Conservation (phyloP, 2,329 filamentous ascomycete genomes). For the Penicillium sp. region DNA sequence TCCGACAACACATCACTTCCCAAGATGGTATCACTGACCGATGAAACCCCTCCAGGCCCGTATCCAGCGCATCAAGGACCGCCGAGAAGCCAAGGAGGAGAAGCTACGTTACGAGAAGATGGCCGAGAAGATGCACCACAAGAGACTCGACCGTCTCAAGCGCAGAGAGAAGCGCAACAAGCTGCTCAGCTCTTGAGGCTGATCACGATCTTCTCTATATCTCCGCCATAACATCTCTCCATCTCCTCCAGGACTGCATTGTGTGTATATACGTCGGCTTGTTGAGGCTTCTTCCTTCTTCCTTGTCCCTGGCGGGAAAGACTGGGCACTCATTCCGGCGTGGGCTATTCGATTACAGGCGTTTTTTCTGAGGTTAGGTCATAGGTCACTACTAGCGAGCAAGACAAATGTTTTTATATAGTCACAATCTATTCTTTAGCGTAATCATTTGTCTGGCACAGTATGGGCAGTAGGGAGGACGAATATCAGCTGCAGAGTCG, state of each 20-base stretch:
- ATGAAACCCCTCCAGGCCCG: conserved; percentile 49
- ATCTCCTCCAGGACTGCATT: conserved; percentile 1
- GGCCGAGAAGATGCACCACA: conserved; percentile 96
- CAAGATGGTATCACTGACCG: conserved; percentile 4
- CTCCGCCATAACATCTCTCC: conserved; percentile 1
- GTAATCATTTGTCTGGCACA: background rate
- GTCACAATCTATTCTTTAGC: background rate
- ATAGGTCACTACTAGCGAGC: conserved; percentile 9
- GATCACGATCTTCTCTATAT: conserved; percentile 5
- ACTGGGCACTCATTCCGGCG: conserved; percentile 2
- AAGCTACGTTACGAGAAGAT: conserved; percentile 85
- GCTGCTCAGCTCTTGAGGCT: conserved; percentile 37
- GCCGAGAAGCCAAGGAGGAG: conserved; percentile 80
- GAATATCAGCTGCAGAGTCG: background rate
- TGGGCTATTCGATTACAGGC: conserved; percentile 11
- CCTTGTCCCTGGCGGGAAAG: conserved; percentile 1
- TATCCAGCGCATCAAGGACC: conserved; percentile 73
- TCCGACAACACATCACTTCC: background rate
- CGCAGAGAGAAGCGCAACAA: conserved; percentile 84
- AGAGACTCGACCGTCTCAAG: conserved; percentile 85
- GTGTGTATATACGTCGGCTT: conserved; percentile 1
- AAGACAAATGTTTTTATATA: conserved; percentile 6
- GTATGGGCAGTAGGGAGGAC: background rate
- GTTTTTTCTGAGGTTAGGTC: conserved; percentile 14
- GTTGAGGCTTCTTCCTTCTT: background rate